A percentile compares a stretch with the other conserved stretches of the same genome.
Conservation (phyloP, 768 basidiomycete species). For the Postia placenta region DNA sequence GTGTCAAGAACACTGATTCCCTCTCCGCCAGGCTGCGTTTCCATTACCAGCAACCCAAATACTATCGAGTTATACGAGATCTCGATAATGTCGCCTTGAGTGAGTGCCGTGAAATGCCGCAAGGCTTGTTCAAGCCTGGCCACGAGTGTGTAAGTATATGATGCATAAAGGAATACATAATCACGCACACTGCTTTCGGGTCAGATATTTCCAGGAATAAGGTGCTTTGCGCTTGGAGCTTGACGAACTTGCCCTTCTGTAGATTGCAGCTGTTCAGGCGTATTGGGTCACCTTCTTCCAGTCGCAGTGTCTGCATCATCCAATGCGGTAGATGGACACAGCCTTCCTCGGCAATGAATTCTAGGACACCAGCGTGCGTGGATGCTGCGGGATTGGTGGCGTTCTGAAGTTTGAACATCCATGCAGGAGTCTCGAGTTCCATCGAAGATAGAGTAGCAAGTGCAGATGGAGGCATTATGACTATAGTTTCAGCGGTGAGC, state of each 20-base stretch:
- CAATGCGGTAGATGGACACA: constrained; percentile 93
- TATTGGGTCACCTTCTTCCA: constrained; percentile 94
- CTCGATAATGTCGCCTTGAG: constrained; percentile 96
- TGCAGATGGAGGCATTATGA: constrained; percentile 96
- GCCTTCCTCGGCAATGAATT: constrained; percentile 98
- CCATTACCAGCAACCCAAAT: constrained; percentile 95
- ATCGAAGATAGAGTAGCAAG: constrained; percentile 82
- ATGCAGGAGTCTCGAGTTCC: constrained; percentile 77
- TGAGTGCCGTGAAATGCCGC: constrained; percentile 86
- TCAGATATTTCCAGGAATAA: constrained; percentile 97
- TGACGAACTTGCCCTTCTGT: constrained; percentile 91
- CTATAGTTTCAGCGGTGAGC: constrained; percentile 33
- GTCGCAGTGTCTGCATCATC: constrained; percentile 97
- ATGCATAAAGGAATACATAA: neutral
- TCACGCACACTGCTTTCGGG: constrained; percentile 90
- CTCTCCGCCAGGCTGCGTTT: constrained; percentile 76
- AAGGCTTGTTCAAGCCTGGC: constrained; percentile 88
- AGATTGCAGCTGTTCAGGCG: constrained; percentile 85
- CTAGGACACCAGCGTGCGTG: constrained; percentile 95
- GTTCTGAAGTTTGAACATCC: constrained; percentile 96
- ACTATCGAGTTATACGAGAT: constrained; percentile 95
- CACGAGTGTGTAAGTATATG: neutral
- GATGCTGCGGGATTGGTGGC: constrained; percentile 77
- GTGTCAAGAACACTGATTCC: constrained; percentile 92
- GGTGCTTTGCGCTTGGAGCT: constrained; percentile 91